phyloP scores from a whole-genome alignment of 495 filamentous ascomycete genomes.

The Penicillium crystallinum region DNA sequence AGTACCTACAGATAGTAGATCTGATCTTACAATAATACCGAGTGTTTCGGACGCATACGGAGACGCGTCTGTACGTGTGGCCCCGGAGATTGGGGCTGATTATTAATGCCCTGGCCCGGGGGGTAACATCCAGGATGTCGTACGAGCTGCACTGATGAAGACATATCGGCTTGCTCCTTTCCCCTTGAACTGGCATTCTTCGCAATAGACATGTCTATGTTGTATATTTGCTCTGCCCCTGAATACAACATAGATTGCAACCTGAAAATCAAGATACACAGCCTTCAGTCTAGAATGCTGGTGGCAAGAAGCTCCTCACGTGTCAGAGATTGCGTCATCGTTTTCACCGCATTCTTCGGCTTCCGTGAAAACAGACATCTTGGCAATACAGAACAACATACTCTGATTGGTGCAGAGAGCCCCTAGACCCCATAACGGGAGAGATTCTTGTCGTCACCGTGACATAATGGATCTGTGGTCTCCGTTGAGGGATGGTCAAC shows the following conservation, averaged over 20 bases:
- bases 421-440: not conserved
- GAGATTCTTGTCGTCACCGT: slow-evolving; percentile 35
- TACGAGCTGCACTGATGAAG: not conserved
- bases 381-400: slow-evolving; percentile 9
- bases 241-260: not conserved
- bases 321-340: slow-evolving; percentile 12
- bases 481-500: not conserved
- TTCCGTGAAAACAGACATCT: not conserved
- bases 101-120: not conserved
- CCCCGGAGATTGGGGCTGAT: not conserved
- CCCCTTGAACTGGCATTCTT: too few species aligned
- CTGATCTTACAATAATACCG: not conserved
- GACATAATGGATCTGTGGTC: slow-evolving; percentile 7
- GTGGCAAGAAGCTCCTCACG: not conserved
- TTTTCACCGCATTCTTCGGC: slow-evolving; percentile 9
- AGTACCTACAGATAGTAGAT: too few species aligned
- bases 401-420: slow-evolving; percentile 21
- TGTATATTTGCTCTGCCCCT: too few species aligned
- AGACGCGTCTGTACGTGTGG: not conserved
- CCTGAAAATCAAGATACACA: not conserved
- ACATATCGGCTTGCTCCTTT: too few species aligned
- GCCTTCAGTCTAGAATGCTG: not conserved
- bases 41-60: not conserved
- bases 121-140: not conserved
- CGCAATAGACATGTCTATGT: too few species aligned